Evolutionary conservation across 208 protist species (phyloP), one percentile per base, ranked within the genome.

Genomic region (Leptomonas pyrrhocoris): DNA sequence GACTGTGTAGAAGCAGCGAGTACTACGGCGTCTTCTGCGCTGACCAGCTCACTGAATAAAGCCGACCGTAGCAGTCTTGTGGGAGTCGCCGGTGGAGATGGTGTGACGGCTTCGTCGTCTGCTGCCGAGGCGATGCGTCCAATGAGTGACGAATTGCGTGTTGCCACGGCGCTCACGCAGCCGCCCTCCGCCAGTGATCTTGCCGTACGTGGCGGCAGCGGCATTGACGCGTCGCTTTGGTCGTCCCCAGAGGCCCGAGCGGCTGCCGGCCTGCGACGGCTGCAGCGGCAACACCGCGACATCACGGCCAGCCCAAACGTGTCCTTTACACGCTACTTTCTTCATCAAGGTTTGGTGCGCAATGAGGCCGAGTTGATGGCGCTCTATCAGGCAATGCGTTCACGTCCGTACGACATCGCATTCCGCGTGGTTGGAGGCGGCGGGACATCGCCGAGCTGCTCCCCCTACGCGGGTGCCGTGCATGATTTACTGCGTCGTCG

Each of bases 281-380:
- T 95, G 36, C 74, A 79, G 45, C 74, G 57, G 13, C 61, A 68
- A 15, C 84, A 85, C 18, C 72, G 78, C 42, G 42, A 68, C 28
- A 31, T 63, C 23, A 80, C 72, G 5, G 74, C 84, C n/a, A 70
- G 79, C 11, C 91, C 91, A 21, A 94, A 89, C 62, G 57, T 76
- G 2, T 92, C 91, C 49, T 94, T 96, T 60, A 74, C 77, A 34
- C 91, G 91, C 36, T 96, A 93, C 74, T 93, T 94, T 58, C 40
- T 91, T 16, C 79, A 71, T 50, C 91, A 96, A 57, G 76, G 83
- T 5, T 43, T 96, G 54, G 91, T 96, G 50, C 28, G 63, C 0
- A 70, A 76, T 48, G 88, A 96, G 59, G 49, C 27, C 16, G 91
- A 94, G 79, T 51, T 93, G 40, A 82, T 80, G 79, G 68, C 64